Evolutionary conservation across 768 basidiomycete genomes (phyloP).

Genomic region (Kwoniella sp.): DNA sequence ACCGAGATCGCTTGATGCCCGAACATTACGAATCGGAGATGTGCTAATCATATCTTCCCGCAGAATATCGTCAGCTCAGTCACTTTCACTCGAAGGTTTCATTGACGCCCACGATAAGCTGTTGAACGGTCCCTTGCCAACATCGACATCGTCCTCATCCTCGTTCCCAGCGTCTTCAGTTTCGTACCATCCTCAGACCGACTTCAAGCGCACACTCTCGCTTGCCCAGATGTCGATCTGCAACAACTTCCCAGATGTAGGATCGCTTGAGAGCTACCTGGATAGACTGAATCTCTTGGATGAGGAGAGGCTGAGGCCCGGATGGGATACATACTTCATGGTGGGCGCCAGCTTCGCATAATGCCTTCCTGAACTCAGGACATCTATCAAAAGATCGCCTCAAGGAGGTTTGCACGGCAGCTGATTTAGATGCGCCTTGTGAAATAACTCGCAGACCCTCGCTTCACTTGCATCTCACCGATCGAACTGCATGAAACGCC

Average conservation of each 20-base stretch:
- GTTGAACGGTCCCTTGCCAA: constrained; percentile 51
- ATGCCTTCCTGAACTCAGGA: background rate
- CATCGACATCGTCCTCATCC: constrained; percentile 21
- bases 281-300: constrained; percentile 71
- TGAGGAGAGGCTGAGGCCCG: constrained; percentile 75
- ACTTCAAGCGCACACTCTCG: constrained; percentile 41
- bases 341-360: too few relatives aligned
- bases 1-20: too few relatives aligned
- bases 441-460: constrained; percentile 66
- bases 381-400: too few relatives aligned
- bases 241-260: constrained; percentile 47
- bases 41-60: background rate
- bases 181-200: constrained; percentile 34
- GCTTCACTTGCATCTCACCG: constrained; percentile 79
- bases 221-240: constrained; percentile 52
- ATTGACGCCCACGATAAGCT: constrained; percentile 70
- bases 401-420: background rate
- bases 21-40: background rate
- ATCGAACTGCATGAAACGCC: constrained; percentile 95
- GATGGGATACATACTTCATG: constrained; percentile 99
- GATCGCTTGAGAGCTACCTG: constrained; percentile 65
- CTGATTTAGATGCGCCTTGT: background rate
- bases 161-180: constrained; percentile 2
- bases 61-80: background rate
- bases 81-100: constrained; percentile 67